Evolutionary conservation across 1,284 basidiomycete species (phyloP).

Genomic region (Puccinia brachypodii): DNA sequence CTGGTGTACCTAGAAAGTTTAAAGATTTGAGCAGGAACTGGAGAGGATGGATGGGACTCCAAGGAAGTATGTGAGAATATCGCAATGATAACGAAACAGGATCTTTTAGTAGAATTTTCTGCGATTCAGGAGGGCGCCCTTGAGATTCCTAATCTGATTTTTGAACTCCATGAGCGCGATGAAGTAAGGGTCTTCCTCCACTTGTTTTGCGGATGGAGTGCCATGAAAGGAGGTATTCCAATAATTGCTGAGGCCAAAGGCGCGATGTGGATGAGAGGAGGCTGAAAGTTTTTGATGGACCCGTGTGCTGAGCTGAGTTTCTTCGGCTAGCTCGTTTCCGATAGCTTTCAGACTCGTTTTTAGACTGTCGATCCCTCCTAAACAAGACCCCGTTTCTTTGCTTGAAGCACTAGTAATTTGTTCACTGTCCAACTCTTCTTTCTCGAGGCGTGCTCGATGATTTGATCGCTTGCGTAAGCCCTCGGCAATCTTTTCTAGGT

Average conservation of each 20-base stretch:
- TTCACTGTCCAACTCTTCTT: not conserved
- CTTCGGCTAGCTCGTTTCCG: not conserved
- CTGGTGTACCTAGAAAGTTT: no score
- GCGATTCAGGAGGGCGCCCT: conserved; percentile 7
- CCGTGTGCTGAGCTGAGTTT: not conserved
- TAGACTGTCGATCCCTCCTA: not conserved
- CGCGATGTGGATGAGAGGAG: conserved; percentile 2
- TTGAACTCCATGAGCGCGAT: conserved; percentile 15
- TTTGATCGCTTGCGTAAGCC: conserved; percentile 9
- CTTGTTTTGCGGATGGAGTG: not conserved
- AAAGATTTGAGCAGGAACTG: no score
- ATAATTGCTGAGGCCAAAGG: not conserved
- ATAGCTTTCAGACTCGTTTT: not conserved
- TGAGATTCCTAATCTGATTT: conserved; percentile 6
- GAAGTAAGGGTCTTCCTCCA: conserved; percentile 13
- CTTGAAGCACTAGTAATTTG: not conserved
- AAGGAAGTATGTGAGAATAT: no score
- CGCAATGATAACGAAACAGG: no score
- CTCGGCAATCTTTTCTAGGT: not conserved
- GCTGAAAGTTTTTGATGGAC: not conserved
- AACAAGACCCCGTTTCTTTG: no score
- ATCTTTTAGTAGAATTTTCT: conserved; percentile 3
- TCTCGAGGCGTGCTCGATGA: not conserved
- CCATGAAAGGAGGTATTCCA: not conserved
- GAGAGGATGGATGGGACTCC: no score